A percentile compares a stretch with the other conserved stretches of the same genome.
phyloP scores from a whole-genome alignment of 805 yeast species.

The Barnettozyma sucrosica region DNA sequence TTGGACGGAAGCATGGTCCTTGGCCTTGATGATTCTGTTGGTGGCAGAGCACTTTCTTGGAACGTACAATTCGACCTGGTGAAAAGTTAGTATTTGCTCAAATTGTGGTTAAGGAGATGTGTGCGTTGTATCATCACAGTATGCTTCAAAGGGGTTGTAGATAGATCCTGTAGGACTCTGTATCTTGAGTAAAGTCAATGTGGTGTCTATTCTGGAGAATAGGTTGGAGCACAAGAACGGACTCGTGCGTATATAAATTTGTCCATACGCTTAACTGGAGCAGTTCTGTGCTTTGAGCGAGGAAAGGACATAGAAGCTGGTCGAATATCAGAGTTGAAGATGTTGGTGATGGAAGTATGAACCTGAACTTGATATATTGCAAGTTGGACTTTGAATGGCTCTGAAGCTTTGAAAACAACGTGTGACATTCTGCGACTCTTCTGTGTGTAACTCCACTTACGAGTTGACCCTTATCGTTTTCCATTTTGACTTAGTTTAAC shows the following conservation, averaged over 20 bases:
- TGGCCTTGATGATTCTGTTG: slow-evolving; percentile 99
- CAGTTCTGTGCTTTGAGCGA: too few species aligned
- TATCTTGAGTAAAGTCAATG: too few species aligned
- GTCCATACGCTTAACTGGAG: too few species aligned
- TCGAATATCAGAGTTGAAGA: background rate
- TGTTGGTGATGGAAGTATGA: background rate
- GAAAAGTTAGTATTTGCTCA: slow-evolving; percentile 14
- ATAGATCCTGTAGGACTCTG: background rate
- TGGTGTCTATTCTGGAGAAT: too few species aligned
- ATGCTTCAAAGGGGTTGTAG: background rate
- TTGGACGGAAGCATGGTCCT: slow-evolving; percentile 99
- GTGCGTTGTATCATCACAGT: background rate
- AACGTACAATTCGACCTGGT: slow-evolving; percentile 96
- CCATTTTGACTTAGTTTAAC: slow-evolving; percentile 63
- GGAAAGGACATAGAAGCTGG: background rate
- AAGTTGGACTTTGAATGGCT: background rate
- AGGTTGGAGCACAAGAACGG: too few species aligned
- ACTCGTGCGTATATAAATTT: too few species aligned
- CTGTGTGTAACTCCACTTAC: slow-evolving; percentile 54
- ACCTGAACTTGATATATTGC: background rate
- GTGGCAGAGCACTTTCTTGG: slow-evolving; percentile 99
- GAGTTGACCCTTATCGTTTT: slow-evolving; percentile 99
- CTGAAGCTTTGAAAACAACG: background rate
- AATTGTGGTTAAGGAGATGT: background rate
- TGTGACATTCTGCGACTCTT: background rate